Conservation (phyloP, 208 protist genomes). For the Leishmania aethiopica region DNA sequence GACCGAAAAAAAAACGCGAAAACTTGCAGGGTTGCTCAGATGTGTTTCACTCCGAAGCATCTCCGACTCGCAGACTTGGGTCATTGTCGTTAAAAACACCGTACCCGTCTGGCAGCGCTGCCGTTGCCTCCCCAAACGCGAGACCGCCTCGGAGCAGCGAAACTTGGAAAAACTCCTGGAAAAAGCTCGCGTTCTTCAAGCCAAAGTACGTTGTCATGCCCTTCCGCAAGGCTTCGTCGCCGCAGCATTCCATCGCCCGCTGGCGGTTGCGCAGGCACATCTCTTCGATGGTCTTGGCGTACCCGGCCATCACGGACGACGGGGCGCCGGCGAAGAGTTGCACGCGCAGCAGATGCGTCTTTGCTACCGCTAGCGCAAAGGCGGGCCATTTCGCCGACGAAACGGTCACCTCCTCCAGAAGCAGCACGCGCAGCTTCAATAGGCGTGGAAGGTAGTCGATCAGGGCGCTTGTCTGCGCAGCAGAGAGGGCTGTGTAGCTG, state of each 20-base stretch:
- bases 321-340: conserved; percentile 39
- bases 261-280: conserved; percentile 28
- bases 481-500: conserved; percentile 58
- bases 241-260: neutral
- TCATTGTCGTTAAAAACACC: conserved; percentile 72
- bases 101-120: conserved; percentile 59
- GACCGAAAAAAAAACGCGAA: neutral
- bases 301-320: conserved; percentile 30
- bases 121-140: neutral
- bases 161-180: conserved; percentile 37
- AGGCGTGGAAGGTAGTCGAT: conserved; percentile 70
- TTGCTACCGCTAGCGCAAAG: conserved; percentile 46
- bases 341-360: conserved; percentile 50
- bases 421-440: conserved; percentile 49
- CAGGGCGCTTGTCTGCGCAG: conserved; percentile 49
- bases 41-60: neutral
- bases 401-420: conserved; percentile 69
- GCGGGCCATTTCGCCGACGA: conserved; percentile 41
- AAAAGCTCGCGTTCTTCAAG: conserved; percentile 42
- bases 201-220: conserved; percentile 7
- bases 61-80: conserved; percentile 36
- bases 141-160: conserved; percentile 1
- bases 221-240: neutral
- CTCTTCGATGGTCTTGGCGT: conserved; percentile 22
- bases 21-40: neutral